A percentile compares a stretch with the other conserved stretches of the same genome.
Conservation (phyloP, 2,329 filamentous ascomycete species). For the Waltergamsia citrina region DNA sequence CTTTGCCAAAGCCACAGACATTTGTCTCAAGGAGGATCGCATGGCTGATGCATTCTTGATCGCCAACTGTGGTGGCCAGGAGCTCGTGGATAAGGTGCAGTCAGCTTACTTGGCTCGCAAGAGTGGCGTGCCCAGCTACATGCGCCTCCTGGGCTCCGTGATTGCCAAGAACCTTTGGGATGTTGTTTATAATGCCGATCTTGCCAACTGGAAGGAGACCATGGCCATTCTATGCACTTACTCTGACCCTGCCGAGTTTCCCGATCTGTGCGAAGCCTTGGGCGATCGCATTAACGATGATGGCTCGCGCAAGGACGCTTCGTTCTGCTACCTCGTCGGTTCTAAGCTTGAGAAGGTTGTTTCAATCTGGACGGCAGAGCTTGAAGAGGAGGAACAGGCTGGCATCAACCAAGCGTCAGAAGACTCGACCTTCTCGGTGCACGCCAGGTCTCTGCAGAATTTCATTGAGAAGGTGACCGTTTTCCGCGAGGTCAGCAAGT, state of each 20-base stretch:
- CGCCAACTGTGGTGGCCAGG: constrained; percentile 90
- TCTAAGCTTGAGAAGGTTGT: constrained; percentile 98
- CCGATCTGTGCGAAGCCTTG: constrained; percentile 88
- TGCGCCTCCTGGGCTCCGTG: constrained; percentile 82
- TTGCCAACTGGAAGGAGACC: constrained; percentile 91
- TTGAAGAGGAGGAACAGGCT: constrained; percentile 73
- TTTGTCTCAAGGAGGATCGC: constrained; percentile 80
- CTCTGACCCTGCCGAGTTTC: constrained; percentile 82
- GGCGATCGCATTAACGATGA: constrained; percentile 81
- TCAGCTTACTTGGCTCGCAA: constrained; percentile 81
- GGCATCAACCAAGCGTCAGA: constrained; percentile 58
- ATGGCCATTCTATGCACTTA: constrained; percentile 96
- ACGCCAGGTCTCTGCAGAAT: constrained; percentile 77
- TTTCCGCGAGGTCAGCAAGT: constrained; percentile 90
- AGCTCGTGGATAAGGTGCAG: constrained; percentile 90
- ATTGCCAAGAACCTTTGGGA: constrained; percentile 98
- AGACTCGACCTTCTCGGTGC: constrained; percentile 83
- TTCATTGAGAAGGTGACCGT: constrained; percentile 98
- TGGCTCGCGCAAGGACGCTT: constrained; percentile 77
- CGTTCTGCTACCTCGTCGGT: constrained; percentile 92
- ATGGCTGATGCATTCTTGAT: constrained; percentile 97
- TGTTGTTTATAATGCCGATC: constrained; percentile 89
- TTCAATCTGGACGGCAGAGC: constrained; percentile 83
- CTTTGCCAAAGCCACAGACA: constrained; percentile 81
- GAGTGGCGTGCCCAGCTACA: constrained; percentile 76